Percentiles rank a stretch among this genome's conserved stretches.
Evolutionary conservation across 345 rosid species (phyloP).

Genomic region (Populus simonii): DNA sequence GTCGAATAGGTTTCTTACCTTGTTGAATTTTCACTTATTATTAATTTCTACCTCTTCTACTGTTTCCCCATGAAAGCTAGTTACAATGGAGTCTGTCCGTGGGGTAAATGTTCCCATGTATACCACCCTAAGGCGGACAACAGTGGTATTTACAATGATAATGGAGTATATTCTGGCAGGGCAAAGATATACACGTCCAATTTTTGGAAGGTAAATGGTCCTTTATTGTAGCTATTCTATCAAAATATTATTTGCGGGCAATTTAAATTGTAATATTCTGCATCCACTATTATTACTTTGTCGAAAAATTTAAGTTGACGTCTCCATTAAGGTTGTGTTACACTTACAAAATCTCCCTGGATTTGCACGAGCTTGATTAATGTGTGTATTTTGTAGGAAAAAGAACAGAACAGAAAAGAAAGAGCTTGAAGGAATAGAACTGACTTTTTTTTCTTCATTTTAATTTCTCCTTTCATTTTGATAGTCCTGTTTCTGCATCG

Average conservation of each 20-base stretch:
- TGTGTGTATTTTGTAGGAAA: background rate
- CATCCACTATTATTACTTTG: background rate
- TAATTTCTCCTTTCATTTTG: background rate
- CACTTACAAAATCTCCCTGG: background rate
- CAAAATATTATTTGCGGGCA: background rate
- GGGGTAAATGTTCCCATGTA: conserved; percentile 99
- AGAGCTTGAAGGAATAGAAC: background rate
- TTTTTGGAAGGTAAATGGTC: conserved; percentile 70
- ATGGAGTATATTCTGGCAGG: conserved; percentile 79
- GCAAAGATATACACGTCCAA: conserved; percentile 64
- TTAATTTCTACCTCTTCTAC: conserved; percentile 10
- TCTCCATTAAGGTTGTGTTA: background rate
- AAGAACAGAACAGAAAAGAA: background rate
- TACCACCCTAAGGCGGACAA: conserved; percentile 94
- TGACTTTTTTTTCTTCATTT: background rate
- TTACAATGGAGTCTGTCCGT: conserved; percentile 86
- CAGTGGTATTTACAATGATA: conserved; percentile 89
- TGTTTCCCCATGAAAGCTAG: conserved; percentile 62
- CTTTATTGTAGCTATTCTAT: conserved; percentile 1
- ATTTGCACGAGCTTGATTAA: background rate
- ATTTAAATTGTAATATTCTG: conserved; percentile 1
- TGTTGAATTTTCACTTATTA: background rate
- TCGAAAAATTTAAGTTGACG: background rate
- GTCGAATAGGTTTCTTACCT: background rate
- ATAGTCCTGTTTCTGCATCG: background rate